Conservation (phyloP, 2,329 filamentous ascomycete genomes). For the Leptodontidium sp. region DNA sequence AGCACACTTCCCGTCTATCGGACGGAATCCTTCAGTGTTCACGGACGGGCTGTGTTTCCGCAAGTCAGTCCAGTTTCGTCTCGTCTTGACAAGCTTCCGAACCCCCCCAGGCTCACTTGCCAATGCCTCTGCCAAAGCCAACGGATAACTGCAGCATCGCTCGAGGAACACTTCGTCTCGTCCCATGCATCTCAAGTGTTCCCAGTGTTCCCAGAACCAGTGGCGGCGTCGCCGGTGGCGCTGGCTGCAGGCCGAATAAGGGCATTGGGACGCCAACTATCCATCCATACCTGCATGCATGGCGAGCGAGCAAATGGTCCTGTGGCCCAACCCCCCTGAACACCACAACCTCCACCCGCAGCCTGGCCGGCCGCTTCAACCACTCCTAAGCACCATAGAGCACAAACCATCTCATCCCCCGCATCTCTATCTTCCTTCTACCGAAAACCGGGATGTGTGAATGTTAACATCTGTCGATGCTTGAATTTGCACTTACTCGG, state of each 20-base stretch:
- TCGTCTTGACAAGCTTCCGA: slow-evolving; percentile 16
- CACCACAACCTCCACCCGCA: slow-evolving; percentile 18
- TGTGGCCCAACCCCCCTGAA: slow-evolving; percentile 5
- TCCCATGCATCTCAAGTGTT: slow-evolving; percentile 8
- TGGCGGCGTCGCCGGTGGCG: slow-evolving; percentile 20
- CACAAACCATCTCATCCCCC: slow-evolving; percentile 20
- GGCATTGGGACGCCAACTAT: slow-evolving; percentile 2
- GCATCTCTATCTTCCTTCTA: slow-evolving; percentile 17
- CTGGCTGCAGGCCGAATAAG: not conserved
- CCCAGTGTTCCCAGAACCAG: slow-evolving; percentile 23
- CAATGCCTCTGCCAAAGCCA: not conserved
- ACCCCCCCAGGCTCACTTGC: slow-evolving; percentile 11
- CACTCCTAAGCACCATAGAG: slow-evolving; percentile 1
- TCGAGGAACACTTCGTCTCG: slow-evolving; percentile 15
- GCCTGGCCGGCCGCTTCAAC: slow-evolving; percentile 20
- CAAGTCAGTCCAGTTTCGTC: not conserved
- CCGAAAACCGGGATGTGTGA: slow-evolving; percentile 14
- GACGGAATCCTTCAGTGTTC: slow-evolving; percentile 18
- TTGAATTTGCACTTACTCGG: slow-evolving; percentile 13
- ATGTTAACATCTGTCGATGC: slow-evolving; percentile 16
- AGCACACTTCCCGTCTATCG: slow-evolving; percentile 17
- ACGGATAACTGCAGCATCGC: slow-evolving; percentile 14
- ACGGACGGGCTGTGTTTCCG: not conserved
- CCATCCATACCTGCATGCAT: not conserved
- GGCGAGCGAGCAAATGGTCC: slow-evolving; percentile 16